These are phyloP conservation scores for Scutellaria minor DNA, from an alignment of 257 asterid genomes.

Conservation along the genomic window DNA sequence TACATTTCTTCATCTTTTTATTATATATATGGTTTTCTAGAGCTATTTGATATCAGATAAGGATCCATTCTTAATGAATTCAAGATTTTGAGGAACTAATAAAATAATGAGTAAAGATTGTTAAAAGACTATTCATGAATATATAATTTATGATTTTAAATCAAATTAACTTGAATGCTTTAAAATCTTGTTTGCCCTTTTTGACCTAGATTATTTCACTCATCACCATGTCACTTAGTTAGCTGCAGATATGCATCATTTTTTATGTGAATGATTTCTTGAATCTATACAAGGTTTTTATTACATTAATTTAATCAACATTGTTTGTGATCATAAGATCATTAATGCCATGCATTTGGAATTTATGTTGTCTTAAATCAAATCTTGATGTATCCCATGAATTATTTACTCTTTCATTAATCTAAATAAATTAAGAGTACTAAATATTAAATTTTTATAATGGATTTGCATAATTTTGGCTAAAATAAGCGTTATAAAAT, in stretches of 20 bases:
- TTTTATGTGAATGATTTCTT: not conserved
- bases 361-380: too few species aligned
- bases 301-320: too few species aligned
- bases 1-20: too few species aligned
- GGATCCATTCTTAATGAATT: not conserved
- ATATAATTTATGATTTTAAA: not conserved
- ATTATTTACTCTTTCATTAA: too few species aligned
- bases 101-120: slow-evolving; percentile 9
- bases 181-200: slow-evolving; percentile 6
- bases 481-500: too few species aligned
- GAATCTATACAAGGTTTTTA: not conserved
- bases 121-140: not conserved
- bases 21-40: too few species aligned
- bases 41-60: not conserved
- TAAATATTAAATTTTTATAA: too few species aligned
- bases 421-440: too few species aligned
- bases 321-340: too few species aligned
- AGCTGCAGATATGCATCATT: slow-evolving; percentile 9
- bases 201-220: slow-evolving; percentile 5
- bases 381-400: too few species aligned
- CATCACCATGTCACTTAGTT: slow-evolving; percentile 14
- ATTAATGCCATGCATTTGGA: too few species aligned
- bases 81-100: not conserved
- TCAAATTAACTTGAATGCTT: slow-evolving; percentile 23
- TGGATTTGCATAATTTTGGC: too few species aligned